Evolutionary conservation across 805 yeast species (phyloP), one percentile per base, ranked within the genome.

Genomic region (Sugiyamaella qingdaonensis): DNA sequence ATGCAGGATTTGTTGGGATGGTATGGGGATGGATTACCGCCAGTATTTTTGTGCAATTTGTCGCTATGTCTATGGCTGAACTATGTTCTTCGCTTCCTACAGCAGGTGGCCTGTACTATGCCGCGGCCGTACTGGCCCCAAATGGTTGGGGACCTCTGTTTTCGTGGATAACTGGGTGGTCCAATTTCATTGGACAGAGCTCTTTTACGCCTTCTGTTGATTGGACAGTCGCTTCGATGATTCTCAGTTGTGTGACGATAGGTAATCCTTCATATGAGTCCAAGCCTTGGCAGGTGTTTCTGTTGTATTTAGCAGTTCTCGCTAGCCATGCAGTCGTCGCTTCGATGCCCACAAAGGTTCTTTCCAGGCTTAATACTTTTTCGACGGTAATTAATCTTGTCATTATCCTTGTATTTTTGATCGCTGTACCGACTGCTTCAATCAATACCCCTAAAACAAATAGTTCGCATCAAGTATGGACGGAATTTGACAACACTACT

Each of bases 81-180:
- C 71, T 82, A 18, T 77, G 85, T 10, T 73, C 80, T 24, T 81
- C 85, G 4, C 78, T 78, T 67, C 88, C 88, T 39, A 81, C 85
- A 8, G 73, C 84, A 10, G 78, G 85, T 27, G 88, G 87, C 44
- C 73, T 84, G 7, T 85, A 85, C 45, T 83, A 84, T 59, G 86
- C 88, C n/a, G 83, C 82, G 0, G 78, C 81, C 2, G 66, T 80
- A 61, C 68, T 82, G 55, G 76, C 85, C 2, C 86, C 86, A 7
- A 77, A 76, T 18, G 72, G 71, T 58, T 70, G 68, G 63, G 76
- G 76, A 16, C 78, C 84, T 0, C 65, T 78, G 21, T 66, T 78
- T 51, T 77, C 86, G 2, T 82, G 85, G 84, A 62, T 76, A 45
- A 79, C 81, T 9, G 81, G 85, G 52, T 82, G 83, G 78, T 70